phyloP scores from a whole-genome alignment of 116 monocot species.

The Zostera marina region DNA sequence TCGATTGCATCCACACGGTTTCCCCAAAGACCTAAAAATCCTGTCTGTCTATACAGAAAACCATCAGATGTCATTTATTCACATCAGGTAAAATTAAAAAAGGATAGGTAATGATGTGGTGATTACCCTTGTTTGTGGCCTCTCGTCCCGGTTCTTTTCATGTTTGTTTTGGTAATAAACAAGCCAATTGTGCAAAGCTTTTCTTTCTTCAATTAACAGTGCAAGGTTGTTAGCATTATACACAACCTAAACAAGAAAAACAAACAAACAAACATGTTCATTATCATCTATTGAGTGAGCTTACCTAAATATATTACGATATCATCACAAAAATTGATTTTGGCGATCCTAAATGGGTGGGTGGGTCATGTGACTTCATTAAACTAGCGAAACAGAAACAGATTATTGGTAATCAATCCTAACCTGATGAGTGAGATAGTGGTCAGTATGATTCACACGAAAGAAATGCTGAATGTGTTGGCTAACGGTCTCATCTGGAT shows the following conservation, averaged over 20 bases:
- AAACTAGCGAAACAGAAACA: neutral
- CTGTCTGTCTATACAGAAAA: slow-evolving; percentile 35
- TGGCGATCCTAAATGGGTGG: neutral
- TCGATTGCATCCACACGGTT: slow-evolving; percentile 62
- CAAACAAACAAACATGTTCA: no score
- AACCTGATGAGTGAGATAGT: slow-evolving; percentile 77
- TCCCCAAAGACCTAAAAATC: slow-evolving; percentile 68
- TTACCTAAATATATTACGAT: neutral
- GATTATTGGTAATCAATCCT: neutral
- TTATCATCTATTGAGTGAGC: neutral
- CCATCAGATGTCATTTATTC: neutral
- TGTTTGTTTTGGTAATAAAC: slow-evolving; percentile 76
- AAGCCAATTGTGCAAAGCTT: slow-evolving; percentile 68
- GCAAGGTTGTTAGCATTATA: slow-evolving; percentile 79
- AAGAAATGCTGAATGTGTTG: slow-evolving; percentile 88
- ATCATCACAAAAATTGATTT: neutral
- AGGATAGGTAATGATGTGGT: neutral
- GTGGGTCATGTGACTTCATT: neutral
- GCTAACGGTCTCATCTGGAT: slow-evolving; percentile 76
- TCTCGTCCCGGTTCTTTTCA: slow-evolving; percentile 27
- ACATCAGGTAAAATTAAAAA: neutral
- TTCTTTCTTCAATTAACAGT: slow-evolving; percentile 53
- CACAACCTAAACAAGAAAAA: slow-evolving; percentile 33
- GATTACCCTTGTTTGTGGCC: slow-evolving; percentile 63
- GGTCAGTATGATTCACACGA: slow-evolving; percentile 65